These are phyloP conservation scores for Orbilia javanica DNA, from an alignment of 2,329 filamentous ascomycete genomes.

Conservation along the genomic window DNA sequence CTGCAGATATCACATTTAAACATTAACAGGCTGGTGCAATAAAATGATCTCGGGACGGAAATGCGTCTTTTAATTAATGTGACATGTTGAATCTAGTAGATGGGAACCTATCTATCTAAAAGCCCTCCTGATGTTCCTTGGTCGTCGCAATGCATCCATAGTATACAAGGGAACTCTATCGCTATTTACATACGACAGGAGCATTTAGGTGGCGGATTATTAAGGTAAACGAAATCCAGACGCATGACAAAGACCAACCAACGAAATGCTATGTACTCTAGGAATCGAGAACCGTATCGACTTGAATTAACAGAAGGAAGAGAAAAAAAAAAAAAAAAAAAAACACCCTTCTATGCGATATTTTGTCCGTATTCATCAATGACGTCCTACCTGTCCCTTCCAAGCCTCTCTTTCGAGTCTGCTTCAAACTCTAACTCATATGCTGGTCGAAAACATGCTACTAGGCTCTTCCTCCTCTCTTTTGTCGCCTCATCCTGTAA, in stretches of 20 bases:
- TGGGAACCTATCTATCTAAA: background rate
- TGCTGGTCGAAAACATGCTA: conserved; percentile 74
- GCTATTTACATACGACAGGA: background rate
- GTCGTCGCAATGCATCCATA: background rate
- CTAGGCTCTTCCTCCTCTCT: conserved; percentile 62
- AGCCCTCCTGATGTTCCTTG: background rate
- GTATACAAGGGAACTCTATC: background rate
- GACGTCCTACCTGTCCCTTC: conserved; percentile 70
- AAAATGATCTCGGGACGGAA: too few relatives aligned
- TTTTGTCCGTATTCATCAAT: background rate
- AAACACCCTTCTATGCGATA: conserved; percentile 12
- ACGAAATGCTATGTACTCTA: conserved; percentile 21
- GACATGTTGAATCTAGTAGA: background rate
- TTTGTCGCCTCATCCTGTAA: conserved; percentile 62
- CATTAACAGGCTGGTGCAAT: too few relatives aligned
- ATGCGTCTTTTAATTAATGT: too few relatives aligned
- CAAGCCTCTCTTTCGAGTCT: conserved; percentile 82
- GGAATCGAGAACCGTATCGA: background rate
- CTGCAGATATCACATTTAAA: too few relatives aligned
- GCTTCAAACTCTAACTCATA: conserved; percentile 80
- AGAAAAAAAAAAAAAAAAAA: background rate
- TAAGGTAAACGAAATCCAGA: background rate
- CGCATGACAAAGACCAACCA: background rate
- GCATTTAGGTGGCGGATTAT: background rate
- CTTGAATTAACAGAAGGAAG: background rate